phyloP scores from a whole-genome alignment of 805 yeast genomes.

The Scheffersomyces lignosus region DNA sequence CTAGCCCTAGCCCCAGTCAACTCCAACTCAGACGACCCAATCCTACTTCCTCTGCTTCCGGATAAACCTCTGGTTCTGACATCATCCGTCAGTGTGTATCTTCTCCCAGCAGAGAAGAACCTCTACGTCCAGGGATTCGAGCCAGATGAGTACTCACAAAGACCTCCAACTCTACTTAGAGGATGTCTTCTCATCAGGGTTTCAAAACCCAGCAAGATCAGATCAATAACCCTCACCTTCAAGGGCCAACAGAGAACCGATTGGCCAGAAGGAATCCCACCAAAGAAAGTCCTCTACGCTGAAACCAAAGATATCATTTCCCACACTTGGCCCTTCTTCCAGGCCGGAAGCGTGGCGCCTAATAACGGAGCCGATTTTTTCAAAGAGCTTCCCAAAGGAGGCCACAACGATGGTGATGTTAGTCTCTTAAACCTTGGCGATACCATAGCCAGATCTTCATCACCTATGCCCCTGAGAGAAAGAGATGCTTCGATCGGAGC shows the following conservation, averaged over 20 bases:
- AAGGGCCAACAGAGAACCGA: conserved; percentile 77
- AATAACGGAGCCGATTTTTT: conserved; percentile 52
- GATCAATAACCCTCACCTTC: conserved; percentile 59
- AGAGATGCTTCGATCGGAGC: conserved; percentile 12
- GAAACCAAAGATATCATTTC: conserved; percentile 68
- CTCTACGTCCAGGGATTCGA: conserved; percentile 83
- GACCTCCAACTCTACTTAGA: conserved; percentile 78
- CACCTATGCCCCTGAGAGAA: conserved; percentile 10
- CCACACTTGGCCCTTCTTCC: conserved; percentile 91
- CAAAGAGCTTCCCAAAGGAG: conserved; percentile 23
- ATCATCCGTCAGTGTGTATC: conserved; percentile 65
- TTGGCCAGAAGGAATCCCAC: conserved; percentile 99
- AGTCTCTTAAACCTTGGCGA: conserved; percentile 36
- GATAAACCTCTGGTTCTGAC: conserved; percentile 60
- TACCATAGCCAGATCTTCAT: conserved; percentile 15
- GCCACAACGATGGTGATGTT: conserved; percentile 27
- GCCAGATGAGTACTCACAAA: conserved; percentile 55
- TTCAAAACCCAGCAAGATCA: conserved; percentile 69
- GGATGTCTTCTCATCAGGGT: conserved; percentile 76
- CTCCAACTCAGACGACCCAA: conserved; percentile 3
- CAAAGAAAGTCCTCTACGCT: conserved; percentile 63
- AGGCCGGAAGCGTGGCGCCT: conserved; percentile 18
- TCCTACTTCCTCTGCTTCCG: conserved; percentile 47
- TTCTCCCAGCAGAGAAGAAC: conserved; percentile 77
- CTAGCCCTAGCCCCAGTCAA: conserved; percentile 11